phyloP scores from a whole-genome alignment of 2,329 filamentous ascomycete genomes.

The Penicillium sp. region DNA sequence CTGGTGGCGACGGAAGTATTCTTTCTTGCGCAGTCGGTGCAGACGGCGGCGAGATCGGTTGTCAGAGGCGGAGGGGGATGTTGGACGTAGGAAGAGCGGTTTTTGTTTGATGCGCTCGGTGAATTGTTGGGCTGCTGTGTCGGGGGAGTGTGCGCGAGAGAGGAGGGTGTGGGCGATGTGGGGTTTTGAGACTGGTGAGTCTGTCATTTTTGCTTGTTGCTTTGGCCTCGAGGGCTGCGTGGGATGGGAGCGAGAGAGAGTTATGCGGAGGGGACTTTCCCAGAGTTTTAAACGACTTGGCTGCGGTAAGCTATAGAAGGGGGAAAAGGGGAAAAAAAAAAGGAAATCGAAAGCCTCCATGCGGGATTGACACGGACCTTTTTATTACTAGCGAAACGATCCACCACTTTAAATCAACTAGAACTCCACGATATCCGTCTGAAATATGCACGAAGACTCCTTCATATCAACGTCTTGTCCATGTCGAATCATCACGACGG shows the following conservation, averaged over 20 bases:
- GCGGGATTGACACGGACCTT: too few species aligned
- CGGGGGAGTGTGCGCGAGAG: slow-evolving; percentile 75
- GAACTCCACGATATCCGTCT: too few species aligned
- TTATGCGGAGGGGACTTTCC: neutral
- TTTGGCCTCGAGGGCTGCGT: too few species aligned
- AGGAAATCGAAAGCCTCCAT: too few species aligned
- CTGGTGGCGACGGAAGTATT: slow-evolving; percentile 51
- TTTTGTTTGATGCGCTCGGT: slow-evolving; percentile 82
- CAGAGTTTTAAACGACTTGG: too few species aligned
- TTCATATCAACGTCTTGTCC: too few species aligned
- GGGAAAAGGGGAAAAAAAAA: too few species aligned
- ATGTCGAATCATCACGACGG: too few species aligned
- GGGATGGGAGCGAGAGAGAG: neutral
- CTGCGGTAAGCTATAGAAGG: too few species aligned
- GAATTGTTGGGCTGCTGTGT: slow-evolving; percentile 72
- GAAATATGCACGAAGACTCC: too few species aligned
- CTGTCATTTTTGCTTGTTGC: slow-evolving; percentile 20
- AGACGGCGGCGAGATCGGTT: slow-evolving; percentile 58
- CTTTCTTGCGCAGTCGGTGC: slow-evolving; percentile 52
- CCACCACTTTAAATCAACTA: too few species aligned
- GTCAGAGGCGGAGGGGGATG: slow-evolving; percentile 67
- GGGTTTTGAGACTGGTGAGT: slow-evolving; percentile 28
- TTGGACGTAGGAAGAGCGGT: slow-evolving; percentile 76
- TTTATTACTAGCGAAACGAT: too few species aligned
- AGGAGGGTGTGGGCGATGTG: slow-evolving; percentile 69